Evolutionary conservation across 176 grass and related monocot genomes (phyloP).

Genomic region (Eragrostis nindensis): DNA sequence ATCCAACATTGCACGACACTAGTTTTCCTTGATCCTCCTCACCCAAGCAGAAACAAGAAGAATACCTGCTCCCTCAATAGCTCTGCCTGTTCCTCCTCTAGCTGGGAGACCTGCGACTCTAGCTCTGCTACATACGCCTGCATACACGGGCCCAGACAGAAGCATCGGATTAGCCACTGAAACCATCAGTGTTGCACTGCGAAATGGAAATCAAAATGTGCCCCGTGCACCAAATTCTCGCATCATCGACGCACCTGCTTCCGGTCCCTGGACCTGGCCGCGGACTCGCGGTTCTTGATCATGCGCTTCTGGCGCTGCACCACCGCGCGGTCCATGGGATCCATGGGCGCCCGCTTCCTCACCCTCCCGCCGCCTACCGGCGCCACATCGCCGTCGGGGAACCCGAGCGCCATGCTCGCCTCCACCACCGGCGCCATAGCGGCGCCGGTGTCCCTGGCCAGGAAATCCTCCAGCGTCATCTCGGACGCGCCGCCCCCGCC

Average conservation of each 20-base stretch:
- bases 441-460: constrained; percentile 60
- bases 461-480: constrained; percentile 96
- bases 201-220: neutral
- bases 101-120: constrained; percentile 75
- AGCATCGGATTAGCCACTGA: neutral
- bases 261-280: constrained; percentile 90
- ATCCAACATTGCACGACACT: neutral
- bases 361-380: constrained; percentile 39
- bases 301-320: constrained; percentile 92
- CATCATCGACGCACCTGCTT: constrained; percentile 58
- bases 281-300: constrained; percentile 98
- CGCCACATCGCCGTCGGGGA: constrained; percentile 22
- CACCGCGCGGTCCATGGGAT: constrained; percentile 65
- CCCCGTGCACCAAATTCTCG: neutral
- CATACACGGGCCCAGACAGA: constrained; percentile 8
- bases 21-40: neutral
- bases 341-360: constrained; percentile 65
- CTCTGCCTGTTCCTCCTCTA: constrained; percentile 82
- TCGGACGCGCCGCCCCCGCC: constrained; percentile 31
- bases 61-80: constrained; percentile 68
- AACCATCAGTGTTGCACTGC: neutral
- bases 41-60: neutral
- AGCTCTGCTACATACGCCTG: constrained; percentile 90
- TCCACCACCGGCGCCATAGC: constrained; percentile 36
- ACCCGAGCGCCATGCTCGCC: constrained; percentile 42